phyloP scores from a whole-genome alignment of 164 flowering plant species.

The Nelumbo lutea region DNA sequence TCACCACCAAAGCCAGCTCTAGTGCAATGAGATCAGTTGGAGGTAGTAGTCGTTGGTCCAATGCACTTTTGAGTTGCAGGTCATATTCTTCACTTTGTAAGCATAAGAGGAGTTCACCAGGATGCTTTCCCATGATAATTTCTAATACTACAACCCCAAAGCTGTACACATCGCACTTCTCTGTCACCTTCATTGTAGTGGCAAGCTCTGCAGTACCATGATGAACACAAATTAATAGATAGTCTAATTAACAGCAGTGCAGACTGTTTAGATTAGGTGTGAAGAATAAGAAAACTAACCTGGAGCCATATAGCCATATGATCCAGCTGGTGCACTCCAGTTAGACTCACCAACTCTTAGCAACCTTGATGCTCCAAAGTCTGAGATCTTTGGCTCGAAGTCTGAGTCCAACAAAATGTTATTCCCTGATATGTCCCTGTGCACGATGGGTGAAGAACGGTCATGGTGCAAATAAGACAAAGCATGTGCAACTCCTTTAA shows the following conservation, averaged over 20 bases:
- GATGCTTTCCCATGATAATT: conserved; percentile 20
- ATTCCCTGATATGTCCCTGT: conserved; percentile 20
- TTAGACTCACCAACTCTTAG: conserved; percentile 13
- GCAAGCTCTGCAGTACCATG: conserved; percentile 20
- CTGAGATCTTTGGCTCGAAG: conserved; percentile 18
- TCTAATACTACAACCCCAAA: conserved; percentile 26
- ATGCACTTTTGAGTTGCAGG: not conserved
- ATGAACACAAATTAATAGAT: not conserved
- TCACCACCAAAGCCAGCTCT: conserved; percentile 8
- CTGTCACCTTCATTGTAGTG: conserved; percentile 20
- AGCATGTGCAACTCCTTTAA: conserved; percentile 26
- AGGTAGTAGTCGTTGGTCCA: conserved; percentile 17
- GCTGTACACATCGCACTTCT: conserved; percentile 26
- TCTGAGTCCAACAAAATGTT: conserved; percentile 20
- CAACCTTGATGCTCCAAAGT: conserved; percentile 22
- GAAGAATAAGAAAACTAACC: conserved; percentile 4
- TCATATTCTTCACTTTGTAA: not conserved
- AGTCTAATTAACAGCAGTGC: no score
- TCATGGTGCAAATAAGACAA: conserved; percentile 26
- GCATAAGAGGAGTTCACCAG: conserved; percentile 11
- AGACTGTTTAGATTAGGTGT: not conserved
- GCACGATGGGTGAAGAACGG: conserved; percentile 13
- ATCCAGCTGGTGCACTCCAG: conserved; percentile 17
- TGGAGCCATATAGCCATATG: conserved; percentile 24
- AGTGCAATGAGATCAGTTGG: conserved; percentile 11